phyloP scores from a whole-genome alignment of 148 eudicot genomes.

The Rhododendron mucronatum region DNA sequence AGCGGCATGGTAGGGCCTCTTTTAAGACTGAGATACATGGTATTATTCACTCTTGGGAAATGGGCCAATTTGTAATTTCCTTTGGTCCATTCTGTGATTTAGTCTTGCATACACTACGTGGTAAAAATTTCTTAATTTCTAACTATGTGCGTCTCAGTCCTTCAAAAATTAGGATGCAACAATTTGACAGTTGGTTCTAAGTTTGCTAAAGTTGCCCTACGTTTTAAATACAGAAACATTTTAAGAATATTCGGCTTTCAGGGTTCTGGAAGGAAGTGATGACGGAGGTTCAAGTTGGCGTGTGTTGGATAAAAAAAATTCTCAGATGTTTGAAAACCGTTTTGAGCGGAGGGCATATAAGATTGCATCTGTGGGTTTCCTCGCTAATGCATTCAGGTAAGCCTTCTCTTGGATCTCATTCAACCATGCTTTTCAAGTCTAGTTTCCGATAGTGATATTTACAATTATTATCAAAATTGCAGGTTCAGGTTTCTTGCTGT shows the following conservation, averaged over 20 bases:
- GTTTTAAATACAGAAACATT: not conserved
- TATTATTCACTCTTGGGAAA: not conserved
- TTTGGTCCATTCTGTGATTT: not conserved
- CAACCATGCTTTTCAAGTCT: not conserved
- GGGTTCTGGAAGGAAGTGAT: constrained; percentile 89
- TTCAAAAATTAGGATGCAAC: not conserved
- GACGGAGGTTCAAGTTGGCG: constrained; percentile 85
- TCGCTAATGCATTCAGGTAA: constrained; percentile 79
- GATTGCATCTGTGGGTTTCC: constrained; percentile 28
- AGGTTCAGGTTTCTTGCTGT: constrained; percentile 73
- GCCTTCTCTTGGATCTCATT: not conserved
- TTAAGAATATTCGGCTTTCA: constrained; percentile 17
- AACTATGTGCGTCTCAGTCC: not conserved
- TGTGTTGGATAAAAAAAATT: constrained; percentile 56
- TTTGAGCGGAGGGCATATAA: constrained; percentile 61
- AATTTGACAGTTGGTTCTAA: not conserved
- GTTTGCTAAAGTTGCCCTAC: not conserved
- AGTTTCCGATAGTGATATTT: not conserved
- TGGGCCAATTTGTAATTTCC: not conserved
- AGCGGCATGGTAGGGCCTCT: not conserved
- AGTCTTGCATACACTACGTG: not conserved
- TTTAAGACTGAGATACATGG: not conserved
- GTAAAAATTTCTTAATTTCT: not conserved
- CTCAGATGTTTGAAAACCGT: constrained; percentile 64
- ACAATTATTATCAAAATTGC: constrained; percentile 15